Percentiles rank a stretch among this genome's conserved stretches.
Evolutionary conservation across 495 filamentous ascomycete genomes (phyloP).

Genomic region (Penicillium herquei): DNA sequence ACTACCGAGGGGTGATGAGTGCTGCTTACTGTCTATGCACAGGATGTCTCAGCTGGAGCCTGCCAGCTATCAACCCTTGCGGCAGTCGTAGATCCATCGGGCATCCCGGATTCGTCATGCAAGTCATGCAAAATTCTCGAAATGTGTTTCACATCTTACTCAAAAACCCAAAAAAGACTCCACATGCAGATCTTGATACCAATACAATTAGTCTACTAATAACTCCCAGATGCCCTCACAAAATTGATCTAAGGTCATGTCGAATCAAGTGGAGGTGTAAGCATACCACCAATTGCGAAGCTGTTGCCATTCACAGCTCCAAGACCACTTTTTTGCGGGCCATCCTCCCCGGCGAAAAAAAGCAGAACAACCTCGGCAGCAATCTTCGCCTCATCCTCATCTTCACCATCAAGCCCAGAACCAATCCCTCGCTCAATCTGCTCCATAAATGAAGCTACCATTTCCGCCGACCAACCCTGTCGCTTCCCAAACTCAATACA

Average conservation of each 20-base stretch:
- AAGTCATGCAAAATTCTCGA: background rate
- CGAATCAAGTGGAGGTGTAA: slow-evolving; percentile 24
- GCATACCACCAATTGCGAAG: slow-evolving; percentile 14
- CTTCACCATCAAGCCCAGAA: slow-evolving; percentile 12
- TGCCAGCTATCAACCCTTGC: background rate
- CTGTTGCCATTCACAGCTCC: background rate
- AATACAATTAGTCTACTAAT: background rate
- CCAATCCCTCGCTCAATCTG: slow-evolving; percentile 24
- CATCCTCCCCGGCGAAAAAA: slow-evolving; percentile 30
- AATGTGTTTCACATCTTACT: background rate
- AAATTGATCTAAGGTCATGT: too few species aligned
- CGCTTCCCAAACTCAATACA: slow-evolving; percentile 32
- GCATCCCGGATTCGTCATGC: background rate
- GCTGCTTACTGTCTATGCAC: background rate
- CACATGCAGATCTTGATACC: background rate
- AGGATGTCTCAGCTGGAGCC: too few species aligned
- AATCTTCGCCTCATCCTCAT: slow-evolving; percentile 28
- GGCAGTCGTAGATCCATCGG: background rate
- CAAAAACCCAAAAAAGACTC: background rate
- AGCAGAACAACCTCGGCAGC: slow-evolving; percentile 37
- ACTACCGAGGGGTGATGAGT: slow-evolving; percentile 21
- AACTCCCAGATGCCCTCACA: too few species aligned
- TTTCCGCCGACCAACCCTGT: slow-evolving; percentile 21
- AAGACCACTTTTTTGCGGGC: background rate
- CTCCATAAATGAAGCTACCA: slow-evolving; percentile 20